Base-by-base conservation (phyloP, 2,329 filamentous ascomycete genomes). In the Ophiocordyceps camponoti-saundersi region DNA sequence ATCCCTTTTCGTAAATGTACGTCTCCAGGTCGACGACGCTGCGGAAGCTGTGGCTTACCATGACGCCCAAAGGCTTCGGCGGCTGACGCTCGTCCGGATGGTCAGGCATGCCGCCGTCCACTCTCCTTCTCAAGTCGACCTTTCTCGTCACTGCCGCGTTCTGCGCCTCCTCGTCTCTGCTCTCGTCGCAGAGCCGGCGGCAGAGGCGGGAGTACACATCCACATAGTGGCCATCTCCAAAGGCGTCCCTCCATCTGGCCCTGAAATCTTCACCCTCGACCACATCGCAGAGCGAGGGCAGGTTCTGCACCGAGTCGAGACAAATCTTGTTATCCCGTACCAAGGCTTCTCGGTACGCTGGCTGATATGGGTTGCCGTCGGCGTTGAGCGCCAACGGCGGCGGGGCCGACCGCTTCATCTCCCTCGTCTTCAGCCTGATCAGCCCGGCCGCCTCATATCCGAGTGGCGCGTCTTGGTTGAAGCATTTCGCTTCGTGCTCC, bases 381-480 rank as follows among this genome's bases (percentile, higher is more conserved):
- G 46, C 32, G n/a, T 49, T 39, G 13, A 56, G 3, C 5, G 42
- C 32, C 8, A 52, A 8, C 1, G 13, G 6, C 2, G 52, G 51
- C 0, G 48, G 29, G 0, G 45, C 21, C 0, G 50, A 46, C 3
- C 57, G 52, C 7, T 47, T 29, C 6, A 44, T 47, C 3, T 51
- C 46, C 0, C 45, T 51, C 0, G 57, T 51, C 11, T 48, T 43
- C 6, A 63, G 49, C 0, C 32, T 49, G 7, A 62, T 47, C 3
- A 64, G 22, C 6, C 30, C 46, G 1, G 39, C 39, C 1, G 53
- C 56, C 7, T 47, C 32, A 2, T 34, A 18, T 29, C 51, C 44
- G 2, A 64, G 21, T 0, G 61, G 61, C 0, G 63, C 62, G 16
- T 63, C 58, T 2, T 30, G 1, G 44, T 66, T 65, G 52, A 61